Evolutionary conservation across 108 stramenopile genomes (phyloP).

Genomic region (Skeletonema potamos): DNA sequence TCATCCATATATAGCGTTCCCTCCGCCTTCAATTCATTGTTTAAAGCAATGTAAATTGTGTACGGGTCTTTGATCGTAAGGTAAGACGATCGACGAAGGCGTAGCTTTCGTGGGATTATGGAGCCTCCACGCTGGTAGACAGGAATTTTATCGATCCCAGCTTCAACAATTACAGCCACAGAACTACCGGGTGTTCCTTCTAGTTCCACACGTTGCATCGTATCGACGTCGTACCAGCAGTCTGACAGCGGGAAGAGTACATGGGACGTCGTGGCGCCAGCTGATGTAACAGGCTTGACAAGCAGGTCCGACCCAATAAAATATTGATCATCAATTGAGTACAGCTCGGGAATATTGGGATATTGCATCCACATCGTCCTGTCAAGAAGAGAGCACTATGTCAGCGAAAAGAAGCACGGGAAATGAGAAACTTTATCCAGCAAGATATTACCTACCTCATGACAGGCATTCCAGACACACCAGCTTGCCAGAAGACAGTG

Average conservation of each 20-base stretch:
- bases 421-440: neutral
- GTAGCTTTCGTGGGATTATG: slow-evolving; percentile 88
- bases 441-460: slow-evolving; percentile 80
- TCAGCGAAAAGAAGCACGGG: neutral
- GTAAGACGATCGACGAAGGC: slow-evolving; percentile 88
- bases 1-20: slow-evolving; percentile 97
- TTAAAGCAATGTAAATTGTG: slow-evolving; percentile 93
- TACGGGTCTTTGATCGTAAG: slow-evolving; percentile 96
- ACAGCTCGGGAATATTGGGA: slow-evolving; percentile 69
- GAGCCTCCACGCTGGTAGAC: slow-evolving; percentile 92
- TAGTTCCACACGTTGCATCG: slow-evolving; percentile 51
- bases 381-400: neutral
- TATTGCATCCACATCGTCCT: slow-evolving; percentile 94
- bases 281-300: slow-evolving; percentile 93
- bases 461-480: slow-evolving; percentile 92
- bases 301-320: slow-evolving; percentile 95
- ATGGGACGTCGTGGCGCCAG: slow-evolving; percentile 70
- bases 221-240: slow-evolving; percentile 90
- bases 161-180: slow-evolving; percentile 55
- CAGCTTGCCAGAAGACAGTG: slow-evolving; percentile 87
- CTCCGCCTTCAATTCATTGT: slow-evolving; percentile 58
- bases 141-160: slow-evolving; percentile 89
- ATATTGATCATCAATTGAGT: slow-evolving; percentile 85
- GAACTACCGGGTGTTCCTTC: slow-evolving; percentile 31
- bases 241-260: slow-evolving; percentile 82